phyloP scores from a whole-genome alignment of 2,329 filamentous ascomycete genomes.

The Cyphellophora europaea region DNA sequence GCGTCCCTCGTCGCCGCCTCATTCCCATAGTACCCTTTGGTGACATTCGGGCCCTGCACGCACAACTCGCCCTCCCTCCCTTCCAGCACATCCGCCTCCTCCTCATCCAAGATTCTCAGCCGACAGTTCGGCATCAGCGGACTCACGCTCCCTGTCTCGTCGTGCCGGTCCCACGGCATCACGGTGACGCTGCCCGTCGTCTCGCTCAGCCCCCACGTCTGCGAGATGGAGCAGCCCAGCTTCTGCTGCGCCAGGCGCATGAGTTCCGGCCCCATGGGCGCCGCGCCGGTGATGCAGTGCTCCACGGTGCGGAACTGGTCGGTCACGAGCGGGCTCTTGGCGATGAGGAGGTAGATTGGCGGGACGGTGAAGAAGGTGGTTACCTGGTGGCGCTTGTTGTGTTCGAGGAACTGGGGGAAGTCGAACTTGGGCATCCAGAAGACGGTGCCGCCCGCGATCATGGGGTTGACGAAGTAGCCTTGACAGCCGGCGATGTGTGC shows the following conservation, averaged over 20 bases:
- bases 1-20: slow-evolving; percentile 14
- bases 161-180: slow-evolving; percentile 15
- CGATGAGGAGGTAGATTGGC: slow-evolving; percentile 52
- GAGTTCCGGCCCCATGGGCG: slow-evolving; percentile 46
- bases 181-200: slow-evolving; percentile 16
- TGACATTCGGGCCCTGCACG: slow-evolving; percentile 47
- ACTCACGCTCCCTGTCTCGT: slow-evolving; percentile 13
- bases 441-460: slow-evolving; percentile 37
- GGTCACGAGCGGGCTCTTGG: slow-evolving; percentile 46
- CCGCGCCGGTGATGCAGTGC: slow-evolving; percentile 43
- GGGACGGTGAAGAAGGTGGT: slow-evolving; percentile 52
- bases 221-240: slow-evolving; percentile 26
- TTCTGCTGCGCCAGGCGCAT: slow-evolving; percentile 43
- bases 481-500: slow-evolving; percentile 40
- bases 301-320: slow-evolving; percentile 45
- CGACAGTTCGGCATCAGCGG: slow-evolving; percentile 12
- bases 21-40: slow-evolving; percentile 23
- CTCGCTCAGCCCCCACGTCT: slow-evolving; percentile 17
- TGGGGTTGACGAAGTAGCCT: slow-evolving; percentile 38
- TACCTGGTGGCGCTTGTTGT: slow-evolving; percentile 41
- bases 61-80: slow-evolving; percentile 51
- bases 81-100: slow-evolving; percentile 16
- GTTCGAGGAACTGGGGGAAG: slow-evolving; percentile 45
- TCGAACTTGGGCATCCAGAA: slow-evolving; percentile 59
- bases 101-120: slow-evolving; percentile 17